A percentile compares a stretch with the other conserved stretches of the same genome.
Evolutionary conservation across 1,284 basidiomycete genomes (phyloP).

Genomic region (Boletus sp.): DNA sequence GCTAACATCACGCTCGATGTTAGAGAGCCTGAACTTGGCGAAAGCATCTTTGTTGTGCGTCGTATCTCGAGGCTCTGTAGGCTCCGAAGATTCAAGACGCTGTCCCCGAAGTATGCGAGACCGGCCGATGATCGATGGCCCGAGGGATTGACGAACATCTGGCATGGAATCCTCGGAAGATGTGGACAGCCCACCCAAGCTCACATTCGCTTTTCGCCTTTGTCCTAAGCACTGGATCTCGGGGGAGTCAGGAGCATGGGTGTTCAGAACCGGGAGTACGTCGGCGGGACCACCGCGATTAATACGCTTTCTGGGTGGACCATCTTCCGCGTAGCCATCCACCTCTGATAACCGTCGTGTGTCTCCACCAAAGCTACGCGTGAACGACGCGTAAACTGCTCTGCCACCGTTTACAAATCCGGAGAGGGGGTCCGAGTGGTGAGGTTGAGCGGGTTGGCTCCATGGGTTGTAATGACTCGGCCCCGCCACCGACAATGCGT

Average conservation of each 20-base stretch:
- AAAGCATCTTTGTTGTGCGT: slow-evolving; percentile 43
- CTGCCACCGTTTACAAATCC: no score
- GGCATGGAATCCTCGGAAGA: slow-evolving; percentile 68
- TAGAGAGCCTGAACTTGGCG: slow-evolving; percentile 58
- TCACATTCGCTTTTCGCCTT: slow-evolving; percentile 43
- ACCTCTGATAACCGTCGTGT: slow-evolving; percentile 36
- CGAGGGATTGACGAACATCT: slow-evolving; percentile 40
- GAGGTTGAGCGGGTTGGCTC: no score
- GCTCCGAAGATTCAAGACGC: slow-evolving; percentile 30
- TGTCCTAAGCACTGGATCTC: slow-evolving; percentile 52
- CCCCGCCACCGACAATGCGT: no score
- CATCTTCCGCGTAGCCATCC: slow-evolving; percentile 48
- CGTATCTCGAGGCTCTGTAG: slow-evolving; percentile 26
- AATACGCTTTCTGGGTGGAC: slow-evolving; percentile 66
- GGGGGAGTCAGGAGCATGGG: slow-evolving; percentile 48
- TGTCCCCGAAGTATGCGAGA: slow-evolving; percentile 54
- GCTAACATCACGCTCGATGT: slow-evolving; percentile 47
- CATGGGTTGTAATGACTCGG: no score
- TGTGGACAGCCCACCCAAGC: slow-evolving; percentile 40
- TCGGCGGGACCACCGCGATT: slow-evolving; percentile 52
- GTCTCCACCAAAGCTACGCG: slow-evolving; percentile 42
- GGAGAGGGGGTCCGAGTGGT: no score
- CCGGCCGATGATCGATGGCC: slow-evolving; percentile 42
- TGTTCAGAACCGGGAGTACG: slow-evolving; percentile 14
- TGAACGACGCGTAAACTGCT: slow-evolving; percentile 48